Evolutionary conservation across 139 green algal species (phyloP).

Genomic region (Tetradesmus lagerheimii): DNA sequence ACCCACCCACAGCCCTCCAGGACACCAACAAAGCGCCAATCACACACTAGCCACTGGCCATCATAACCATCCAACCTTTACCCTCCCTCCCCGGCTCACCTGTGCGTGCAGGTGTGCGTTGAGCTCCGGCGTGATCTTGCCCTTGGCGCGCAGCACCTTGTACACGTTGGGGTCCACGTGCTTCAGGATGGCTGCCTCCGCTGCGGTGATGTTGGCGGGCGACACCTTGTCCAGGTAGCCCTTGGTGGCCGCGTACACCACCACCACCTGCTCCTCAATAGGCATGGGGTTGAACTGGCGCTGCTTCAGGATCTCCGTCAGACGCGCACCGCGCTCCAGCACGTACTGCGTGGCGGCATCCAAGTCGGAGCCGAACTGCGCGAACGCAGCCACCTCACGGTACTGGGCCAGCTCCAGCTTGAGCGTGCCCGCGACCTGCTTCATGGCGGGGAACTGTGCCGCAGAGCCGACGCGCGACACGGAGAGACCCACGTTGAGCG

Average conservation of each 20-base stretch:
- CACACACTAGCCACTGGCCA: no score
- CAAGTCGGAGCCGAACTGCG: conserved; percentile 93
- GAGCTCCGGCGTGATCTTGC: conserved; percentile 73
- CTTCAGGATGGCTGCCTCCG: conserved; percentile 70
- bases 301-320: conserved; percentile 96
- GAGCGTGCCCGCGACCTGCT: conserved; percentile 73
- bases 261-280: conserved; percentile 83
- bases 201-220: conserved; percentile 40
- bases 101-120: conserved; percentile 60
- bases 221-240: conserved; percentile 87
- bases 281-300: conserved; percentile 88
- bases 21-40: no score
- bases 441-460: conserved; percentile 92
- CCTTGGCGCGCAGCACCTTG: conserved; percentile 61
- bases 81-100: not conserved
- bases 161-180: conserved; percentile 65
- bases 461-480: conserved; percentile 90
- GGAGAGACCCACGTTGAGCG: conserved; percentile 91
- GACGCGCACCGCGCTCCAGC: conserved; percentile 86
- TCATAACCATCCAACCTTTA: no score
- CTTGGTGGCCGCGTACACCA: conserved; percentile 86
- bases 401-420: conserved; percentile 81
- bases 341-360: conserved; percentile 91
- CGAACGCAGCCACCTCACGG: conserved; percentile 91
- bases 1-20: no score